Evolutionary conservation across 306 rosid species (phyloP), one percentile per base, ranked within the genome.

Genomic region (Vicia sativa): DNA sequence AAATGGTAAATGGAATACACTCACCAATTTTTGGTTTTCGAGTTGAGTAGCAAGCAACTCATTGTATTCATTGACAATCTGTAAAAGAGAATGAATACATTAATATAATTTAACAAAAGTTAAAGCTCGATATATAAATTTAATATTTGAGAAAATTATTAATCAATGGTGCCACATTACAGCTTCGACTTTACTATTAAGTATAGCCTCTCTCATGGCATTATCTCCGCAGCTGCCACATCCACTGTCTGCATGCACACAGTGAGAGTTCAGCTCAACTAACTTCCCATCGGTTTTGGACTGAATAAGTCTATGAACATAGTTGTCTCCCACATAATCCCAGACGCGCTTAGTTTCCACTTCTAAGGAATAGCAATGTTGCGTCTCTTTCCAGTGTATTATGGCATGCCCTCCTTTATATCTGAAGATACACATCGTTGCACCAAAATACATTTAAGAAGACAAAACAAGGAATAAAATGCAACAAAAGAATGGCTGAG

Each of bases 321-420:
- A 93, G 81, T 93, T 93, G 82, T 93, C 97, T 61, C 96, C 96
- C 29, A 81, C 97, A 65, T 90, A 90, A 85, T 93, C 97, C 98
- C 97, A 93, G 13, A 88, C 98, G 0, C 98, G 96, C 59, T 77
- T 86, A 4, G 98, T 90, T 77, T 93, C 98, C 82, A 93, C 83
- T 75, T 93, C 98, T 16, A 87, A 87, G 79, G 96, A 88, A 77
- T 93, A 93, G 78, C 98, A 93, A 76, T 90, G 97, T 19, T 93
- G 86, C 12, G 96, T 90, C 80, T 93, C 96, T 81, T 86, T 90
- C 98, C 98, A 93, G 77, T 93, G 98, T 71, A 78, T 77, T 71
- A 82, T 86, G 53, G 98, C 98, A 79, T 93, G 96, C 14, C 95
- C 97, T 71, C 84, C 96, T 85, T 88, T 82, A 75, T 89, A 87